phyloP scores from a whole-genome alignment of 2,329 filamentous ascomycete species.

The Hypoxylon sp. region DNA sequence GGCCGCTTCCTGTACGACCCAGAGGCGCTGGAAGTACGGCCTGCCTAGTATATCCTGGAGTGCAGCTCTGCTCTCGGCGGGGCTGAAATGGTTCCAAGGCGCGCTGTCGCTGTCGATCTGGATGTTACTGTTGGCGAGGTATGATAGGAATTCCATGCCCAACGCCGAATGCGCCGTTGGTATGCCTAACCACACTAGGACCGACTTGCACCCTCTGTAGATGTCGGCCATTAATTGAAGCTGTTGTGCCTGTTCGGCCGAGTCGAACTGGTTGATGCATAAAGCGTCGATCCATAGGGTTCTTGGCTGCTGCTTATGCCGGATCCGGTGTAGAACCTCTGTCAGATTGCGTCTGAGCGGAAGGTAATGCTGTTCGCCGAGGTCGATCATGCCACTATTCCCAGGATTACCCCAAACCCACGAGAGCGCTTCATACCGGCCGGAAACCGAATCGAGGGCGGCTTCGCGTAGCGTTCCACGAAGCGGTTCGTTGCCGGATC shows the following conservation, averaged over 20 bases:
- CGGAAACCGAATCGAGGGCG: background rate
- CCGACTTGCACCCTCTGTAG: background rate
- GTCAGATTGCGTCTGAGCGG: background rate
- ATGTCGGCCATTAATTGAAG: background rate
- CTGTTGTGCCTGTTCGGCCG: background rate
- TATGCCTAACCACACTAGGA: background rate
- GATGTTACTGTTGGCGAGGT: background rate
- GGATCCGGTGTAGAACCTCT: background rate
- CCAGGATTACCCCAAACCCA: background rate
- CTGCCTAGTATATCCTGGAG: background rate
- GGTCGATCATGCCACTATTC: background rate
- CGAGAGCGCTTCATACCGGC: constrained; percentile 1
- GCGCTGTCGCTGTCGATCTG: background rate
- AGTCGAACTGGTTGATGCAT: background rate
- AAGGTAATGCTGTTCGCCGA: background rate
- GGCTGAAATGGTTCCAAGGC: background rate
- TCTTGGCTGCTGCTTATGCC: background rate
- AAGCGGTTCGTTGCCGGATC: background rate
- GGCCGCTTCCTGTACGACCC: background rate
- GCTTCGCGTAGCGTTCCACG: background rate
- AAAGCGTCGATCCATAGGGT: background rate
- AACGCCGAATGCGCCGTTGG: background rate
- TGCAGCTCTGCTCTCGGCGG: background rate
- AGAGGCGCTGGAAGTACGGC: background rate
- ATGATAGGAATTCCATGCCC: background rate